Percentiles rank a stretch among this genome's conserved stretches.
phyloP scores from a whole-genome alignment of 768 basidiomycete species.

The Podaxis sp. region DNA sequence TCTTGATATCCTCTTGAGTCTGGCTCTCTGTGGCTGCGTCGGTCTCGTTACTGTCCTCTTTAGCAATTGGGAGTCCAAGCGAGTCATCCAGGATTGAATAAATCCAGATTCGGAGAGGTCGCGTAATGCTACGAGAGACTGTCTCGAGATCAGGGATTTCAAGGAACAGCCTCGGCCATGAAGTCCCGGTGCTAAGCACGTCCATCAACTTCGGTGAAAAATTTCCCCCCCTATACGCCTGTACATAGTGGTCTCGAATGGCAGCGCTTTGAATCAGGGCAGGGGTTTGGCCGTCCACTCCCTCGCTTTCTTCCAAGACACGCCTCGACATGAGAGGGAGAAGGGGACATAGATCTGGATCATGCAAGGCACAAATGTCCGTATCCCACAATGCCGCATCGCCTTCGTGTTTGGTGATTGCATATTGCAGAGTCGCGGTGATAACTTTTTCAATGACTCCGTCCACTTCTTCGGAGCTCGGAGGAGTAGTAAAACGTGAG shows the following conservation, averaged over 20 bases:
- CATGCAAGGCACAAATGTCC: slow-evolving; percentile 63
- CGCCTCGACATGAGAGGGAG: slow-evolving; percentile 51
- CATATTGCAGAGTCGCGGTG: slow-evolving; percentile 75
- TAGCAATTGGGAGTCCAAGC: slow-evolving; percentile 55
- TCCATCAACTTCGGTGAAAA: slow-evolving; percentile 62
- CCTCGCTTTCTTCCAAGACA: slow-evolving; percentile 34
- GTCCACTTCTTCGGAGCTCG: slow-evolving; percentile 66
- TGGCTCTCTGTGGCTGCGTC: background rate
- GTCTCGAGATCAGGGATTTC: slow-evolving; percentile 77
- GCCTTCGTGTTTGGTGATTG: slow-evolving; percentile 60
- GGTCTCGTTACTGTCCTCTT: background rate
- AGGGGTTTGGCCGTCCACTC: slow-evolving; percentile 28
- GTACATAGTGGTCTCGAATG: slow-evolving; percentile 53
- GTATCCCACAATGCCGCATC: slow-evolving; percentile 50
- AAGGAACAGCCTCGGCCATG: slow-evolving; percentile 73
- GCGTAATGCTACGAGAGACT: slow-evolving; percentile 59
- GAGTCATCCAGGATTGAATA: slow-evolving; percentile 70
- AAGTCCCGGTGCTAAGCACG: slow-evolving; percentile 58
- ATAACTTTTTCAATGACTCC: slow-evolving; percentile 67
- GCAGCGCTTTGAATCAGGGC: slow-evolving; percentile 27
- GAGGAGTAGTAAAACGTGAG: slow-evolving; percentile 41
- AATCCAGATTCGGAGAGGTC: slow-evolving; percentile 62
- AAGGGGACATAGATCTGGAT: slow-evolving; percentile 54
- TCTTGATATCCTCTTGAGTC: slow-evolving; percentile 17
- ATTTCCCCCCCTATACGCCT: slow-evolving; percentile 61